Evolutionary conservation across 2,329 filamentous ascomycete genomes (phyloP), one percentile per base, ranked within the genome.

Genomic region (Ceratocystis albifundus): DNA sequence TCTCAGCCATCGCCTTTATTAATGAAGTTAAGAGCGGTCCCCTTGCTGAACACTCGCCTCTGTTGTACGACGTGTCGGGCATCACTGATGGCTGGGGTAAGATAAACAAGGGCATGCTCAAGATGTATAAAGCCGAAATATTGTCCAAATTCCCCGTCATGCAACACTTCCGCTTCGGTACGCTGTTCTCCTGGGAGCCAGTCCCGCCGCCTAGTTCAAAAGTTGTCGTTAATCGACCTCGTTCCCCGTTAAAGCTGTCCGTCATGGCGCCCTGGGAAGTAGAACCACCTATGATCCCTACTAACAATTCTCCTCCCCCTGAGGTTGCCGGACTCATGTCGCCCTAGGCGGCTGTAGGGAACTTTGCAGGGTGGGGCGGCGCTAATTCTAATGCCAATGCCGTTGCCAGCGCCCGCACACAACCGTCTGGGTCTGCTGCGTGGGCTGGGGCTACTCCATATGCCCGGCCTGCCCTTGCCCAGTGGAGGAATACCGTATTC

Each of bases 61-160:
- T 96, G 70, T 78, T 99, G 12, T 99, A 88, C 74, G 92, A 99
- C 74, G 90, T 99, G 53, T 96, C 90, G 0, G 94, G 94, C 10
- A 88, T 99, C 69, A 85, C 84, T 70, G 87, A 88, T 66, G 89
- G 94, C n/a, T 99, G 94, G 94, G 94, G 89, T 45, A 99, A 99
- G 79, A 96, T 99, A 72, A 69, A 99, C 76, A 92, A 92, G 79
- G 94, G 94, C 64, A 97, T 99, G 94, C 85, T 99, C 72, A 99
- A 97, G 77, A 99, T 99, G 94, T 99, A 93, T 78, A 91, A 95
- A 70, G 94, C 90, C 20, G 94, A 99, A 77, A 94, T 99, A 2
- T 80, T 99, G 15, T 90, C 89, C 48, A 99, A 99, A 75, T 96
- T 96, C 73, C 94, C 94, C 2, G 94, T 99, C 2, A 90, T 99